These are phyloP conservation scores for Penicillium mononematosum DNA, from an alignment of 495 filamentous ascomycete species.

Conservation along the genomic window DNA sequence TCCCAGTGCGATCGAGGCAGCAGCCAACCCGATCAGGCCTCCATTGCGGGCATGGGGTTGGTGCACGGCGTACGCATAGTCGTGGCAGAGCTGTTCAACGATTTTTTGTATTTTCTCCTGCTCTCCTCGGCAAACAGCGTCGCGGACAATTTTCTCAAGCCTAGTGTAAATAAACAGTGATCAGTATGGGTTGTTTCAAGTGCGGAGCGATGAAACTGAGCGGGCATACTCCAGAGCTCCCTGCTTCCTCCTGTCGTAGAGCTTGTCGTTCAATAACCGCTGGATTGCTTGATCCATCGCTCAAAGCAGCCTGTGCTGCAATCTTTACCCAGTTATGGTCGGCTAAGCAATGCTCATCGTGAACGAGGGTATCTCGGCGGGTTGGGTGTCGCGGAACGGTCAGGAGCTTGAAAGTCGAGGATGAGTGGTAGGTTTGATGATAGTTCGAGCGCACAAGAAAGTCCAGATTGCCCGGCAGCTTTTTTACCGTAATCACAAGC, in stretches of 20 bases:
- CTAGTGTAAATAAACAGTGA: slow-evolving; percentile 42
- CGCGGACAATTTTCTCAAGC: slow-evolving; percentile 87
- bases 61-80: slow-evolving; percentile 96
- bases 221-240: slow-evolving; percentile 88
- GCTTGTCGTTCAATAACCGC: slow-evolving; percentile 91
- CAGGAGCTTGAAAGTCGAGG: slow-evolving; percentile 11
- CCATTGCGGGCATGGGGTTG: slow-evolving; percentile 97
- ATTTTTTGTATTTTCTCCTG: slow-evolving; percentile 77
- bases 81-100: slow-evolving; percentile 93
- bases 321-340: slow-evolving; percentile 26
- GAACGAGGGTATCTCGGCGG: slow-evolving; percentile 10
- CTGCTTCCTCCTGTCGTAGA: slow-evolving; percentile 95
- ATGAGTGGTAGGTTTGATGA: neutral
- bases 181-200: neutral
- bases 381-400: slow-evolving; percentile 8
- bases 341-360: slow-evolving; percentile 39
- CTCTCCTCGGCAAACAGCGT: slow-evolving; percentile 72
- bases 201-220: neutral
- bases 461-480: slow-evolving; percentile 1
- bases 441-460: neutral
- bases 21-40: slow-evolving; percentile 92
- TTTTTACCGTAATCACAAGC: slow-evolving; percentile 1
- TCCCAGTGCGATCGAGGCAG: slow-evolving; percentile 93
- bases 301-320: slow-evolving; percentile 26
- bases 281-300: slow-evolving; percentile 87